Conservation (phyloP, 306 rosid species). For the Cucurbita maxima region DNA sequence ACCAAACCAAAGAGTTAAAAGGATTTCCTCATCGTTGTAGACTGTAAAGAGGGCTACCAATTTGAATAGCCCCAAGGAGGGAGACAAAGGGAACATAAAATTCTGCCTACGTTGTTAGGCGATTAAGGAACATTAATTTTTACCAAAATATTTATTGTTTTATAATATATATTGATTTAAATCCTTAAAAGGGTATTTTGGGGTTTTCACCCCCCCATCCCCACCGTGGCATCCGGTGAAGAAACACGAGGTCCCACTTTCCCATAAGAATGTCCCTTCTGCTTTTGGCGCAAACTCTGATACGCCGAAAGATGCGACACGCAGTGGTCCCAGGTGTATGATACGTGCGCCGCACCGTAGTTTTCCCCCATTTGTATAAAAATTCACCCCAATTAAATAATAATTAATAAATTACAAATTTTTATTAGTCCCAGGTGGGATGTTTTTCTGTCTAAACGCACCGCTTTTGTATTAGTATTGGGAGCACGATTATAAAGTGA, state of each 20-base stretch:
- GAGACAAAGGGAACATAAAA: background rate
- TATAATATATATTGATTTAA: background rate
- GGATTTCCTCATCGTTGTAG: no score
- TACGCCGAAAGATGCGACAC: conserved; percentile 14
- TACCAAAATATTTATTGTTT: background rate
- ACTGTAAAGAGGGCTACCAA: background rate
- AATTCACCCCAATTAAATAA: no score
- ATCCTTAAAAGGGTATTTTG: no score
- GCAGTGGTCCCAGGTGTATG: background rate
- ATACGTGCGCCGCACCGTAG: conserved; percentile 1
- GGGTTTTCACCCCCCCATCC: no score
- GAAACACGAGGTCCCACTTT: conserved; percentile 5
- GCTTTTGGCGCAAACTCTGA: conserved; percentile 12
- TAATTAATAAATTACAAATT: no score
- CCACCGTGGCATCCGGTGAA: no score
- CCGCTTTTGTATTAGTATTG: background rate
- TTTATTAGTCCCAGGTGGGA: no score
- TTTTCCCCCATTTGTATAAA: background rate
- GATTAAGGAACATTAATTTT: background rate
- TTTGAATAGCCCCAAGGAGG: background rate
- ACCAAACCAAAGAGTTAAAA: no score
- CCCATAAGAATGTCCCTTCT: conserved; percentile 1
- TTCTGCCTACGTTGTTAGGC: background rate
- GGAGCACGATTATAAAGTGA: background rate
- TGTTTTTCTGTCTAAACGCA: background rate